Evolutionary conservation across 1,284 basidiomycete genomes (phyloP), one percentile per base, ranked within the genome.

Genomic region (Coriolopsis trogii): DNA sequence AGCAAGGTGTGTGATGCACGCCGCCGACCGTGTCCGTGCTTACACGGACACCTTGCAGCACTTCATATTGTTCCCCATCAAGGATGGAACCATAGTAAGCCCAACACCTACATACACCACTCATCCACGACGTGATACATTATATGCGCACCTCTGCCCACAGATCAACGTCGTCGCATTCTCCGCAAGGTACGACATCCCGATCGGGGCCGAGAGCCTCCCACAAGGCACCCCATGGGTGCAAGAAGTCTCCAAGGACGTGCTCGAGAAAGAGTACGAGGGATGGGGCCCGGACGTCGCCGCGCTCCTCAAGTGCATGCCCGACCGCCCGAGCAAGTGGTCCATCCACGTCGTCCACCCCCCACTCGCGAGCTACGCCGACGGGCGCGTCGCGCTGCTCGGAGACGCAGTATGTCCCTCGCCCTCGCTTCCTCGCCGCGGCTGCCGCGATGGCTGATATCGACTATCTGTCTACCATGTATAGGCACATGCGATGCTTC

Each of bases 141-240:
- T n/a, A n/a, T n/a, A n/a, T n/a, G n/a, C n/a, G n/a, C n/a, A n/a
- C n/a, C n/a, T n/a, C 33, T 34, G 2, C 15, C 13, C 26, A 25
- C 59, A 80, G 76, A 73, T 83, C 44, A 85, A 85, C 59, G 62
- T 85, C 9, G 80, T 84, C 8, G 73, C 75, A 0, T 84, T 84
- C 54, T 63, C 64, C 2, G 73, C 77, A 0, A 72, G 82, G 43
- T 67, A 67, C 48, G 65, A 67, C 26, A 61, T 70, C 6, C 70
- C 70, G 0, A 67, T 65, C 18, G 74, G 74, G 9, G 69, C 75
- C 0, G 59, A 70, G 6, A 63, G 71, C 36, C 62, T 76, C 9
- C 67, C 71, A 31, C 58, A 63, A 16, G 59, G 55, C 1, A 55
- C 68, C 10, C 70, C 77, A 0, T 85, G 82, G 82, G 80, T 80